A percentile compares a stretch with the other conserved stretches of the same genome.
Evolutionary conservation across 1,139 yeast genomes (phyloP).

Genomic region (Geotrichum australiense): DNA sequence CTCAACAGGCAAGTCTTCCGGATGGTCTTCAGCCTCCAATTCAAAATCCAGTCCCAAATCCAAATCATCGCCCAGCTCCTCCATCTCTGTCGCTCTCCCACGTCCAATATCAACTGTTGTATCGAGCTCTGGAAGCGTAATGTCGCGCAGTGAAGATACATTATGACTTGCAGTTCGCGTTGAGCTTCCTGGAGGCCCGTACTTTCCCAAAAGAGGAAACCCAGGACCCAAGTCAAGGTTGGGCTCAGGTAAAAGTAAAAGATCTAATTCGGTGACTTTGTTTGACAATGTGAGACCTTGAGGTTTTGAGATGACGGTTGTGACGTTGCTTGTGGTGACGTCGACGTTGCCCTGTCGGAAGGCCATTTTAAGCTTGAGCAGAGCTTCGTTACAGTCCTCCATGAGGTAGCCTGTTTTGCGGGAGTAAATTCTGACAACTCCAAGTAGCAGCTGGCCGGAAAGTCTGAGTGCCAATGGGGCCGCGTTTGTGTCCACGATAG

Average conservation of each 20-base stretch:
- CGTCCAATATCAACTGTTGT: conserved; percentile 48
- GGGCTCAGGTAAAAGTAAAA: conserved; percentile 37
- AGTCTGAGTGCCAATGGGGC: conserved; percentile 66
- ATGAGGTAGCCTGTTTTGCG: conserved; percentile 77
- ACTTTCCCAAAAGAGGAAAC: conserved; percentile 10
- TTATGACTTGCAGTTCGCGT: conserved; percentile 14
- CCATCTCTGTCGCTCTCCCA: conserved; percentile 25
- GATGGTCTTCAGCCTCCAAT: conserved; percentile 15
- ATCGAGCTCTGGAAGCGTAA: conserved; percentile 26
- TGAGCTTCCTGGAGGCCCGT: neutral
- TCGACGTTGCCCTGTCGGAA: conserved; percentile 45
- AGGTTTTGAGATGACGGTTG: conserved; percentile 42
- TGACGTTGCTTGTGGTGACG: neutral
- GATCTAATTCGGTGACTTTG: conserved; percentile 71
- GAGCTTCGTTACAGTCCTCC: conserved; percentile 78
- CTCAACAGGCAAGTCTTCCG: conserved; percentile 7
- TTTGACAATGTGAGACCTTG: conserved; percentile 60
- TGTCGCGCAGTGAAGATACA: conserved; percentile 21
- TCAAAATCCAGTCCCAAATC: conserved; percentile 18
- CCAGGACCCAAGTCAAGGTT: conserved; percentile 19
- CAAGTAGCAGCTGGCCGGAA: conserved; percentile 82
- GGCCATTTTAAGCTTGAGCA: conserved; percentile 65
- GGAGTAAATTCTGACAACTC: conserved; percentile 83
- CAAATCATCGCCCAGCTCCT: conserved; percentile 19
- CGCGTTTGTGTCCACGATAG: conserved; percentile 37